A percentile compares a stretch with the other conserved stretches of the same genome.
Evolutionary conservation across 192 early-diverging fungal species (phyloP).

Genomic region (Dimargaris xerosporica): DNA sequence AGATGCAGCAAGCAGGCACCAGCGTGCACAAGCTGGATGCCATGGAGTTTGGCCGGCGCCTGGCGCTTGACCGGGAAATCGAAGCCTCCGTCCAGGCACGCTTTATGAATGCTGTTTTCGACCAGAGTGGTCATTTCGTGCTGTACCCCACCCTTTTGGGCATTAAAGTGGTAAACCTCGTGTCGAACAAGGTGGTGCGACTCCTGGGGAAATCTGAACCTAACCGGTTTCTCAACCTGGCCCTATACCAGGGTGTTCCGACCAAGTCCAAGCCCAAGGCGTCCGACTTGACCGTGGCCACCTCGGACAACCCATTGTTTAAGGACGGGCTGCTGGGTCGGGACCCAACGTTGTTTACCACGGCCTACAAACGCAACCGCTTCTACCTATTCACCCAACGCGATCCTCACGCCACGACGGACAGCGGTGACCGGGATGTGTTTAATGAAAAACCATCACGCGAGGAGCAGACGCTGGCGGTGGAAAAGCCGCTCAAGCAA

Average conservation of each 20-base stretch:
- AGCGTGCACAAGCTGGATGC: conserved; percentile 70
- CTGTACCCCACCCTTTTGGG: conserved; percentile 89
- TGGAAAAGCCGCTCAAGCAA: conserved; percentile 40
- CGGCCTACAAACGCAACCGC: conserved; percentile 79
- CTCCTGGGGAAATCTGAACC: conserved; percentile 87
- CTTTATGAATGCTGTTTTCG: conserved; percentile 73
- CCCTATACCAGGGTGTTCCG: conserved; percentile 65
- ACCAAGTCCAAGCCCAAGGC: not conserved
- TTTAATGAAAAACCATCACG: conserved; percentile 96
- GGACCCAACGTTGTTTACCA: conserved; percentile 83
- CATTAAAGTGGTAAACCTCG: conserved; percentile 84
- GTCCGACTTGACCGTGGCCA: conserved; percentile 50
- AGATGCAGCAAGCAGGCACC: conserved; percentile 69
- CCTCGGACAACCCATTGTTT: conserved; percentile 67
- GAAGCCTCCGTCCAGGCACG: conserved; percentile 51
- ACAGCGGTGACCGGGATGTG: conserved; percentile 66
- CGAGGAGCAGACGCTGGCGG: conserved; percentile 87
- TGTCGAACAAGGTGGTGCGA: conserved; percentile 66
- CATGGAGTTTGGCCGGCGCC: conserved; percentile 94
- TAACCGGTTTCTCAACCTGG: conserved; percentile 75
- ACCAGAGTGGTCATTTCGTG: conserved; percentile 75
- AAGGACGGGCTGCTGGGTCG: conserved; percentile 36
- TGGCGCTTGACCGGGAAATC: conserved; percentile 79
- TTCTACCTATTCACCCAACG: conserved; percentile 87
- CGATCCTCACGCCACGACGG: conserved; percentile 49